A percentile compares a stretch with the other conserved stretches of the same genome.
These are phyloP conservation scores for Macadamia tetraphylla DNA, from an alignment of 164 flowering plant genomes.

Conservation along the genomic window DNA sequence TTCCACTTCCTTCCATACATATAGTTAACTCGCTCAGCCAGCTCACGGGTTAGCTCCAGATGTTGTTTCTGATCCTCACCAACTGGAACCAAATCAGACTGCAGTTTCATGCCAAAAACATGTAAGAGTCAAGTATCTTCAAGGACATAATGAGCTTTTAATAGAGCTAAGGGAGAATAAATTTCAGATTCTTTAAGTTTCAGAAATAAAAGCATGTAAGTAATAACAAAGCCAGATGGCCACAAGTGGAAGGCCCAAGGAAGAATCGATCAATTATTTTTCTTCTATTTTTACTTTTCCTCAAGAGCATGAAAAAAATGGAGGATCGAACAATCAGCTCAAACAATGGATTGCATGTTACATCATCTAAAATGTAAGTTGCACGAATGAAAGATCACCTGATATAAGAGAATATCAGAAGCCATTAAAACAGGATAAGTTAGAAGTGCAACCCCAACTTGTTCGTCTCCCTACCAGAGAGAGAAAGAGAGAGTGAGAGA, in stretches of 20 bases:
- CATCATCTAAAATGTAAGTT: neutral
- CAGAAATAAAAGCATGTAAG: neutral
- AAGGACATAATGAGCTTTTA: slow-evolving; percentile 5
- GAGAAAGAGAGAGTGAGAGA: neutral
- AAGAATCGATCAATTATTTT: neutral
- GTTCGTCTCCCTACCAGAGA: slow-evolving; percentile 81
- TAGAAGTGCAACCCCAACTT: slow-evolving; percentile 84
- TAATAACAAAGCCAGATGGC: neutral
- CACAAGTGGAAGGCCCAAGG: neutral
- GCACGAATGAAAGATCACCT: slow-evolving; percentile 37
- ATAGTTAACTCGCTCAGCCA: slow-evolving; percentile 81
- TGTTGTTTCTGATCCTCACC: slow-evolving; percentile 98
- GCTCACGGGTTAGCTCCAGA: slow-evolving; percentile 83
- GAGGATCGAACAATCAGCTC: neutral
- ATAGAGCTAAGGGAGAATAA: neutral
- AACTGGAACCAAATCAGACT: slow-evolving; percentile 94
- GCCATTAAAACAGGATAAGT: slow-evolving; percentile 98
- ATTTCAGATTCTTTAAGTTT: neutral
- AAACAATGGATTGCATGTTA: neutral
- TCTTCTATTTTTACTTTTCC: neutral
- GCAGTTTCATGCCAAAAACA: slow-evolving; percentile 39
- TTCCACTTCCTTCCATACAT: slow-evolving; percentile 94
- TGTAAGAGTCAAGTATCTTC: slow-evolving; percentile 27
- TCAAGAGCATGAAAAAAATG: too few relatives aligned
- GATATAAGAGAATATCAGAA: slow-evolving; percentile 90